phyloP scores from a whole-genome alignment of 495 filamentous ascomycete genomes.

The Aspergillus bertholletiae region DNA sequence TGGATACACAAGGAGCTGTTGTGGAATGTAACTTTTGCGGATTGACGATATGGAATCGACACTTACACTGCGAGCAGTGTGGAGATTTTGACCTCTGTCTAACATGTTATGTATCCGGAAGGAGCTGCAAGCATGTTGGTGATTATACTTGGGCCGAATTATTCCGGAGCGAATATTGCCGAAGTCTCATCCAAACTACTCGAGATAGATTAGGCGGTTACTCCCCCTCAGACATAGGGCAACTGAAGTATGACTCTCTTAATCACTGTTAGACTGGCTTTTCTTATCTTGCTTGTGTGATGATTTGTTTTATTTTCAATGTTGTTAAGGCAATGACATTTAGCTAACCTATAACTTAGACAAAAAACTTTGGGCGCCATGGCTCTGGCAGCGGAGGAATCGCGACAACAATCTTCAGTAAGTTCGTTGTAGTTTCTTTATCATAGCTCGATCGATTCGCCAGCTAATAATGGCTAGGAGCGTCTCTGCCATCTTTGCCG shows the following conservation, averaged over 20 bases:
- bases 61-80: constrained; percentile 21
- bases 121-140: constrained; percentile 20
- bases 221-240: not conserved
- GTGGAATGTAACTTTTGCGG: constrained; percentile 24
- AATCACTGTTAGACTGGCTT: not conserved
- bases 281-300: not conserved
- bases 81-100: constrained; percentile 21
- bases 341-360: constrained; percentile 1
- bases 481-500: constrained; percentile 21
- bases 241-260: constrained; percentile 1
- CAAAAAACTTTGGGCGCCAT: constrained; percentile 13
- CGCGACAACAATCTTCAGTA: constrained; percentile 12
- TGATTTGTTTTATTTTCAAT: not conserved
- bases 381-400: constrained; percentile 8
- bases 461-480: constrained; percentile 10
- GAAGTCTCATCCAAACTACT: constrained; percentile 1
- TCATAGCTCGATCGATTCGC: not conserved
- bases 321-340: not conserved
- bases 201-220: not conserved
- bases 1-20: constrained; percentile 20
- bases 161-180: constrained; percentile 8
- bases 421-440: not conserved
- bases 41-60: constrained; percentile 22
- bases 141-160: constrained; percentile 17
- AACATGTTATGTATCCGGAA: constrained; percentile 18